Conservation (phyloP, 108 stramenopile species). For the Discostella pseudostelligera region DNA sequence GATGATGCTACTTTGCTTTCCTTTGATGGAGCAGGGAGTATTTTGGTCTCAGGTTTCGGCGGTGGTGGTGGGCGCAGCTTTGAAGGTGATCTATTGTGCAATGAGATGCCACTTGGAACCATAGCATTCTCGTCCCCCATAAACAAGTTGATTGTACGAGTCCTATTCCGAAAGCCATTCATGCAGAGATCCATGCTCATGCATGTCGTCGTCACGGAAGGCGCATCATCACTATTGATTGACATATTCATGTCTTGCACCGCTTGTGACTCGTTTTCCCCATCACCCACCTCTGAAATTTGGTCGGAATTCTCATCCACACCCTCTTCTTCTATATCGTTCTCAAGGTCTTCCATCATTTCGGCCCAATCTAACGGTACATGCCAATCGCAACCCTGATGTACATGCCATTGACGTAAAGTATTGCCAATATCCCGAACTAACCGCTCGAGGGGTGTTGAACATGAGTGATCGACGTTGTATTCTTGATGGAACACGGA, state of each 20-base stretch:
- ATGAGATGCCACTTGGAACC: constrained; percentile 5
- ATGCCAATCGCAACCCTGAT: constrained; percentile 74
- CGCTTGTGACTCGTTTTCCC: not conserved
- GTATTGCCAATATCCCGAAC: constrained; percentile 77
- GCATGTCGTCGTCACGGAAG: constrained; percentile 3
- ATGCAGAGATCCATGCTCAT: constrained; percentile 43
- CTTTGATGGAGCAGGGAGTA: too few relatives aligned
- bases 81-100: constrained; percentile 1
- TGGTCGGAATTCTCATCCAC: constrained; percentile 4
- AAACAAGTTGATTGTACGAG: constrained; percentile 16
- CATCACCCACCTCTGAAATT: not conserved
- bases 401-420: constrained; percentile 76
- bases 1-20: not conserved
- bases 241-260: not conserved
- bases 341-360: constrained; percentile 9
- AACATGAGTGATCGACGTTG: constrained; percentile 86
- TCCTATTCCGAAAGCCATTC: constrained; percentile 25
- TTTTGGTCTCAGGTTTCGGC: not conserved
- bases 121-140: constrained; percentile 18
- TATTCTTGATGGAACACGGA: constrained; percentile 53
- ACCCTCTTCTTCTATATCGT: not conserved
- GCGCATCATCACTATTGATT: not conserved
- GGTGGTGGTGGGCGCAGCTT: not conserved
- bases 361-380: constrained; percentile 50
- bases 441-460: constrained; percentile 78